These are phyloP conservation scores for Trichoderma atroviride DNA, from an alignment of 2,329 filamentous ascomycete genomes.

Conservation along the genomic window DNA sequence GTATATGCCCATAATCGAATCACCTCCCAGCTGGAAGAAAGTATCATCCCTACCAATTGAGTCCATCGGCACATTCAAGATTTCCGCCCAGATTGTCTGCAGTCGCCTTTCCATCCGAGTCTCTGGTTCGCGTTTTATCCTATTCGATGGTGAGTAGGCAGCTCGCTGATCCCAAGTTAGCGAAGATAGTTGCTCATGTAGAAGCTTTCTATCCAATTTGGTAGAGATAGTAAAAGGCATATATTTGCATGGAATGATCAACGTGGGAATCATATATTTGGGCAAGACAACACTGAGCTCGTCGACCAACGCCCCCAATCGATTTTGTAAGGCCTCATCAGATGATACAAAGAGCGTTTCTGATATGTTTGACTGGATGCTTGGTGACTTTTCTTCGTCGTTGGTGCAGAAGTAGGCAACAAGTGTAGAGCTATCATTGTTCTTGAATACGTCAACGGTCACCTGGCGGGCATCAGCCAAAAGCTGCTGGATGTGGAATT, in stretches of 20 bases:
- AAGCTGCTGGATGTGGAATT: constrained; percentile 26
- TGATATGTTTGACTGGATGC: background rate
- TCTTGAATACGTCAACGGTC: constrained; percentile 11
- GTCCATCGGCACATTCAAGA: constrained; percentile 36
- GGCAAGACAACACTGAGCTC: constrained; percentile 17
- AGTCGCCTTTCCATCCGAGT: constrained; percentile 24
- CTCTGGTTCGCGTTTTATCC: constrained; percentile 25
- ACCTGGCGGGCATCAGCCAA: constrained; percentile 5
- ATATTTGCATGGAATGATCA: constrained; percentile 28
- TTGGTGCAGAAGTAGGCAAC: constrained; percentile 16
- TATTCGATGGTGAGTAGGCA: background rate
- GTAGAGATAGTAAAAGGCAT: constrained; percentile 28
- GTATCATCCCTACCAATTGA: constrained; percentile 33
- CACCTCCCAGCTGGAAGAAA: constrained; percentile 39
- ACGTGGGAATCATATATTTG: constrained; percentile 30
- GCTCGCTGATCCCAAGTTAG: constrained; percentile 10
- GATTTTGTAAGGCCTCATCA: constrained; percentile 18
- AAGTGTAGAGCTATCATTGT: background rate
- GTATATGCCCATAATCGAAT: constrained; percentile 50
- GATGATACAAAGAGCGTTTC: constrained; percentile 23
- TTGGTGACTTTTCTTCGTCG: background rate
- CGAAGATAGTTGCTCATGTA: background rate
- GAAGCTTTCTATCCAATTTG: constrained; percentile 24
- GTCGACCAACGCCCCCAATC: constrained; percentile 13
- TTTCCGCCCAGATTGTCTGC: constrained; percentile 36